Percentiles rank a stretch among this genome's conserved stretches.
Evolutionary conservation across 331 rosid genomes (phyloP).

Genomic region (Spiraea crenata): DNA sequence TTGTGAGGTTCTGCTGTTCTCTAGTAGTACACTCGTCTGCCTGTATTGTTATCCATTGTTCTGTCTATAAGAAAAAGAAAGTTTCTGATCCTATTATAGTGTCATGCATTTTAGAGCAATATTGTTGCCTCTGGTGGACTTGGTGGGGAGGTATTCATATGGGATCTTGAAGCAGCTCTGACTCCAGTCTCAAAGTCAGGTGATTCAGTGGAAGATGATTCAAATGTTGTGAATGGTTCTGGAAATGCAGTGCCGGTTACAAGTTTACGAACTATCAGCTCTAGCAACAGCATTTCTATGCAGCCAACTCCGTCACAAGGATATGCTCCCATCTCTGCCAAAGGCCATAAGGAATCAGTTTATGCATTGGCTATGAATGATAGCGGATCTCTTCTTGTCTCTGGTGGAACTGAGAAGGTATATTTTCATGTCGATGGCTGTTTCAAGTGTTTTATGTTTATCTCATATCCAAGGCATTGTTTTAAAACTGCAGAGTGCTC

Average conservation of each 20-base stretch:
- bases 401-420: slow-evolving; percentile 99
- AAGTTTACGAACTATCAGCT: slow-evolving; percentile 77
- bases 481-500: neutral
- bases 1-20: no score
- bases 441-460: slow-evolving; percentile 15
- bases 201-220: slow-evolving; percentile 74
- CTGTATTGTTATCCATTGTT: no score
- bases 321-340: slow-evolving; percentile 80
- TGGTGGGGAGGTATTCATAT: slow-evolving; percentile 98
- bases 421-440: slow-evolving; percentile 29
- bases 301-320: slow-evolving; percentile 80
- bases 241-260: slow-evolving; percentile 64
- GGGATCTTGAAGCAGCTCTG: slow-evolving; percentile 94
- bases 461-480: slow-evolving; percentile 12
- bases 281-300: slow-evolving; percentile 68
- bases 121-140: slow-evolving; percentile 99
- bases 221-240: slow-evolving; percentile 73
- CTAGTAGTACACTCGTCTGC: no score
- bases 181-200: slow-evolving; percentile 63
- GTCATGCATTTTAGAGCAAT: slow-evolving; percentile 99
- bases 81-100: slow-evolving; percentile 82
- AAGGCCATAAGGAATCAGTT: slow-evolving; percentile 99
- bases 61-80: neutral
- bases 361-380: slow-evolving; percentile 96
- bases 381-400: slow-evolving; percentile 82